Percentiles rank a stretch among this genome's conserved stretches.
Conservation (phyloP, 345 rosid genomes). For the Eucalyptus shirleyi region DNA sequence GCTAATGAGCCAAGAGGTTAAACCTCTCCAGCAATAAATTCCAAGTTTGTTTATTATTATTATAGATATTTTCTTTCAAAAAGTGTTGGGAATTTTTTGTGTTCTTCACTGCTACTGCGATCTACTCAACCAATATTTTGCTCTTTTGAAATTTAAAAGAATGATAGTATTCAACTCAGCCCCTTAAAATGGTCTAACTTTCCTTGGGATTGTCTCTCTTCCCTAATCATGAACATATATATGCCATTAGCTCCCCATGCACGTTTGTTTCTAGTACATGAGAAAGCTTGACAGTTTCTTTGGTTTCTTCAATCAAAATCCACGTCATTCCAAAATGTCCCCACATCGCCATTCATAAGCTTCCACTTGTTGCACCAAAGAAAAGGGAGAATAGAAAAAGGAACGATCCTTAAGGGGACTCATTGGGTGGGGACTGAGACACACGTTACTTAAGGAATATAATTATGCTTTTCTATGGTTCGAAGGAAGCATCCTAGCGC, state of each 20-base stretch:
- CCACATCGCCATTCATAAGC: neutral
- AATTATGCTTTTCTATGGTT: slow-evolving; percentile 1
- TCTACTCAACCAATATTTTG: neutral
- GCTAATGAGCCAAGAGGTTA: neutral
- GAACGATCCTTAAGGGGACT: neutral
- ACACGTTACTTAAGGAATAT: neutral
- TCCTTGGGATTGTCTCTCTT: neutral
- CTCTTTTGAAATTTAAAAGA: neutral
- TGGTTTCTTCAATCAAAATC: neutral
- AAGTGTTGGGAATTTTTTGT: no score
- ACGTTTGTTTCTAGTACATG: neutral
- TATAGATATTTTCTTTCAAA: no score
- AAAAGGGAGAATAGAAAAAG: neutral
- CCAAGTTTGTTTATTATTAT: neutral
- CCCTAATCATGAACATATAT: neutral
- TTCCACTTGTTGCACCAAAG: neutral
- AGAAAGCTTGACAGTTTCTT: neutral
- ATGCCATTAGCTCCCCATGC: neutral
- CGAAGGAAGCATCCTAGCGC: slow-evolving; percentile 4
- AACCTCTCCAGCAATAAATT: neutral
- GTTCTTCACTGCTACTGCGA: neutral
- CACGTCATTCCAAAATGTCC: neutral
- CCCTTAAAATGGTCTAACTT: neutral
- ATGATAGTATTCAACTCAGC: no score
- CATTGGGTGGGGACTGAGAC: neutral